Percentiles rank a stretch among this genome's conserved stretches.
Evolutionary conservation across 257 asterid genomes (phyloP).

Genomic region (Plantago elongata): DNA sequence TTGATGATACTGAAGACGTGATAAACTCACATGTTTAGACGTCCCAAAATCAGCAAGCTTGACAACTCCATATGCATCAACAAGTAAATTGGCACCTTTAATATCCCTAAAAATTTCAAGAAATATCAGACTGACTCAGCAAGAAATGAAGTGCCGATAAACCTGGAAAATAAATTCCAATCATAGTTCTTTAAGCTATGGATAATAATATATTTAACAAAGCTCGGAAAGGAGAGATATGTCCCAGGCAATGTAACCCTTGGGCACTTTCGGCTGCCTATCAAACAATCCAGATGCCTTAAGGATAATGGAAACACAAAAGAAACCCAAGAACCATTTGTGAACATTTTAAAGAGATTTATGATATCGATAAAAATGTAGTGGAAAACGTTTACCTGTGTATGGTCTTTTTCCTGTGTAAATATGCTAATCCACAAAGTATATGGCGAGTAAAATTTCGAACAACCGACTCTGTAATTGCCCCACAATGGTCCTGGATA

Average conservation of each 20-base stretch:
- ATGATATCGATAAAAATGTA: background rate
- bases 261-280: no score
- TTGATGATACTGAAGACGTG: slow-evolving; percentile 9
- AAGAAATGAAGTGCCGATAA: slow-evolving; percentile 9
- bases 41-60: slow-evolving; percentile 96
- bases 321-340: no score
- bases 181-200: background rate
- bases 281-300: no score
- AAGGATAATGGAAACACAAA: no score
- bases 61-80: slow-evolving; percentile 88
- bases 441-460: slow-evolving; percentile 91
- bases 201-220: background rate
- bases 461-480: slow-evolving; percentile 76
- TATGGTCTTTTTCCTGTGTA: slow-evolving; percentile 79
- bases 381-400: slow-evolving; percentile 51
- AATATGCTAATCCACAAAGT: slow-evolving; percentile 79
- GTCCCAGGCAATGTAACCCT: no score
- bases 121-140: slow-evolving; percentile 12
- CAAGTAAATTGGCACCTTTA: slow-evolving; percentile 92
- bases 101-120: slow-evolving; percentile 51
- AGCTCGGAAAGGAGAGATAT: background rate
- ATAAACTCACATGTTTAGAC: slow-evolving; percentile 80
- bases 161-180: background rate
- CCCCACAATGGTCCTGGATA: slow-evolving; percentile 77
- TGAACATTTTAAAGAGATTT: no score